phyloP scores from a whole-genome alignment of 768 basidiomycete genomes.

The Termitomyces sp. region DNA sequence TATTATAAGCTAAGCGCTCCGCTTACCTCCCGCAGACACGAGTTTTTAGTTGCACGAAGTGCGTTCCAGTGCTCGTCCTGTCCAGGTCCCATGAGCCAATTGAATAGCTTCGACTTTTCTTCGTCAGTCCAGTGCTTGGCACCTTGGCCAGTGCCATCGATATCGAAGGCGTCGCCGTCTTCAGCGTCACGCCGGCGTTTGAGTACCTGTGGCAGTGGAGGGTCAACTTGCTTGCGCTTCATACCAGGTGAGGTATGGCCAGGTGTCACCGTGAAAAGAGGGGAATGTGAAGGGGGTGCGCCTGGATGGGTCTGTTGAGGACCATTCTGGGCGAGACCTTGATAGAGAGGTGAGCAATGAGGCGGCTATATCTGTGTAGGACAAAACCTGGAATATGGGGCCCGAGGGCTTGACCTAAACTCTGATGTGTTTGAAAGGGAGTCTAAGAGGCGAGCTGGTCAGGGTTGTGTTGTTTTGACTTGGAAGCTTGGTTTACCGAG shows the following conservation, averaged over 20 bases:
- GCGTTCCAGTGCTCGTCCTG: slow-evolving; percentile 78
- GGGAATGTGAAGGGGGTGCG: slow-evolving; percentile 28
- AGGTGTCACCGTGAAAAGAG: slow-evolving; percentile 31
- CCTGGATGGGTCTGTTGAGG: slow-evolving; percentile 25
- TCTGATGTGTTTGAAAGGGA: slow-evolving; percentile 50
- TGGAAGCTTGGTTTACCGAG: slow-evolving; percentile 41
- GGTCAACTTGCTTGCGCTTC: slow-evolving; percentile 51
- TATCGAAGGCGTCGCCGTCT: slow-evolving; percentile 35
- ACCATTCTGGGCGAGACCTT: slow-evolving; percentile 28
- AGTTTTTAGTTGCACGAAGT: slow-evolving; percentile 76
- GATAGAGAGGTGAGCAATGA: slow-evolving; percentile 31
- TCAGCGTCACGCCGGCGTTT: slow-evolving; percentile 45
- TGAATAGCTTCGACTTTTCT: slow-evolving; percentile 72
- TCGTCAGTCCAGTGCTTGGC: slow-evolving; percentile 86
- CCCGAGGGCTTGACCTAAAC: slow-evolving; percentile 57
- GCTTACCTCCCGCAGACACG: slow-evolving; percentile 69
- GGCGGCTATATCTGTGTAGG: slow-evolving; percentile 17
- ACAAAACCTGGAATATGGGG: slow-evolving; percentile 39
- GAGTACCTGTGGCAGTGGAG: slow-evolving; percentile 25
- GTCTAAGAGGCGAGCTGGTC: slow-evolving; percentile 31
- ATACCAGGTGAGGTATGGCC: slow-evolving; percentile 29
- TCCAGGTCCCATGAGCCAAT: slow-evolving; percentile 67
- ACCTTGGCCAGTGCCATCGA: slow-evolving; percentile 47
- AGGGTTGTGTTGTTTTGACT: slow-evolving; percentile 19
- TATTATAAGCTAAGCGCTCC: not conserved